Evolutionary conservation across 1,284 basidiomycete genomes (phyloP).

Genomic region (Puccinia coronata): DNA sequence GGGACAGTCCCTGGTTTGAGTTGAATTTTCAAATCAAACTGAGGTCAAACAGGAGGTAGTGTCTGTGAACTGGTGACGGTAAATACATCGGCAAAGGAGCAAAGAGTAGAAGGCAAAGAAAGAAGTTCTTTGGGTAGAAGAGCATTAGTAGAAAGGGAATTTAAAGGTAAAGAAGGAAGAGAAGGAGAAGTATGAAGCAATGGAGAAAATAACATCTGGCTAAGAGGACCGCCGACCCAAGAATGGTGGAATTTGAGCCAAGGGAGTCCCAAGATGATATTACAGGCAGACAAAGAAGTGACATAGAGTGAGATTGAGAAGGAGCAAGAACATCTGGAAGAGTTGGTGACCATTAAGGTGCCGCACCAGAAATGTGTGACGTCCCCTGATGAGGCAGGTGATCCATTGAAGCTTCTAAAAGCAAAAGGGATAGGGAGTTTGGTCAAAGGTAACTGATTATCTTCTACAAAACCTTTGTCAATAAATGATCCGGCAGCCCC

Average conservation of each 20-base stretch:
- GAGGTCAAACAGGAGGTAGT: neutral
- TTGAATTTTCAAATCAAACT: slow-evolving; percentile 26
- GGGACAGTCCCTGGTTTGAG: neutral
- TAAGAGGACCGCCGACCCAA: neutral
- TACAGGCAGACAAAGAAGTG: too few relatives aligned
- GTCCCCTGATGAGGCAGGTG: neutral
- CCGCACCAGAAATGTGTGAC: slow-evolving; percentile 6
- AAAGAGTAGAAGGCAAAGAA: neutral
- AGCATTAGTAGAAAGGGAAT: neutral
- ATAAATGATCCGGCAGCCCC: slow-evolving; percentile 23
- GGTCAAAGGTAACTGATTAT: neutral
- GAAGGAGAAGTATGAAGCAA: too few relatives aligned
- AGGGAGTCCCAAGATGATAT: neutral
- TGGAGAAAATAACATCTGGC: neutral
- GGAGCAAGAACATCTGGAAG: too few relatives aligned
- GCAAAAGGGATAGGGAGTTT: neutral
- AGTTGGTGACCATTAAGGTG: too few relatives aligned
- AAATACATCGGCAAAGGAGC: neutral
- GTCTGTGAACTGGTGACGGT: neutral
- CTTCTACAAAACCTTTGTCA: neutral
- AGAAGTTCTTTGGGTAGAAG: neutral
- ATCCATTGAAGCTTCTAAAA: slow-evolving; percentile 13
- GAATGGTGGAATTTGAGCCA: too few relatives aligned
- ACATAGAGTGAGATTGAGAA: neutral
- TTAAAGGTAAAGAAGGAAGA: neutral